A percentile compares a stretch with the other conserved stretches of the same genome.
Conservation (phyloP, 495 filamentous ascomycete genomes). For the Podospora pseudopauciseta region DNA sequence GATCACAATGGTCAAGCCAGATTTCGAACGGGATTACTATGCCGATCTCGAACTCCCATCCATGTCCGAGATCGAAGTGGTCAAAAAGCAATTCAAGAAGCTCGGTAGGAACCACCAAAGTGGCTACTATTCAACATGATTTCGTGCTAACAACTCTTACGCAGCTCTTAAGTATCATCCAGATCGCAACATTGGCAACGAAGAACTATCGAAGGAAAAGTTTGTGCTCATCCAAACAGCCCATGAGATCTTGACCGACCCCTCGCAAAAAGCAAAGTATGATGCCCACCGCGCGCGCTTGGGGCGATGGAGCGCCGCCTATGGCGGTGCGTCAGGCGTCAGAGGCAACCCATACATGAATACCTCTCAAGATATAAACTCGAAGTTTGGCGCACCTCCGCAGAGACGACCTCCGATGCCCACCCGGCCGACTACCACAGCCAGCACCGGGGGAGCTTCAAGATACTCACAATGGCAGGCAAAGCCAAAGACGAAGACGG, state of each 20-base stretch:
- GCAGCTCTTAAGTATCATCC: slow-evolving; percentile 82
- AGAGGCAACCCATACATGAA: slow-evolving; percentile 52
- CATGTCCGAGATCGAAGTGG: slow-evolving; percentile 61
- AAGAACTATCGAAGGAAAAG: slow-evolving; percentile 70
- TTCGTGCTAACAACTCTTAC: slow-evolving; percentile 6
- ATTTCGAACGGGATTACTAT: slow-evolving; percentile 78
- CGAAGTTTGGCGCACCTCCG: slow-evolving; percentile 41
- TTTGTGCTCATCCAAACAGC: slow-evolving; percentile 85
- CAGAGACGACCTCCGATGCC: slow-evolving; percentile 38
- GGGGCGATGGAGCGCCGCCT: slow-evolving; percentile 28
- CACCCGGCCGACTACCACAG: slow-evolving; percentile 28
- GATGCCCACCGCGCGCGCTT: slow-evolving; percentile 58
- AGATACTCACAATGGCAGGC: slow-evolving; percentile 30
- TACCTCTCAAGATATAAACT: slow-evolving; percentile 38
- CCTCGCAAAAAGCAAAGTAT: slow-evolving; percentile 64
- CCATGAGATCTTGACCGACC: slow-evolving; percentile 75
- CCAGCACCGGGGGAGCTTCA: slow-evolving; percentile 15
- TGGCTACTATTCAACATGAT: not conserved
- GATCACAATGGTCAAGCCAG: slow-evolving; percentile 68
- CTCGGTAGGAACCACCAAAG: slow-evolving; percentile 53
- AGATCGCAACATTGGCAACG: slow-evolving; percentile 81
- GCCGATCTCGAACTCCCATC: slow-evolving; percentile 68
- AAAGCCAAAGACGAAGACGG: slow-evolving; percentile 51
- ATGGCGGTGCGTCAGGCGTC: slow-evolving; percentile 43
- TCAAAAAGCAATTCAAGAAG: slow-evolving; percentile 84